Evolutionary conservation across 2,329 filamentous ascomycete genomes (phyloP).

Genomic region (Whalleya microplaca): DNA sequence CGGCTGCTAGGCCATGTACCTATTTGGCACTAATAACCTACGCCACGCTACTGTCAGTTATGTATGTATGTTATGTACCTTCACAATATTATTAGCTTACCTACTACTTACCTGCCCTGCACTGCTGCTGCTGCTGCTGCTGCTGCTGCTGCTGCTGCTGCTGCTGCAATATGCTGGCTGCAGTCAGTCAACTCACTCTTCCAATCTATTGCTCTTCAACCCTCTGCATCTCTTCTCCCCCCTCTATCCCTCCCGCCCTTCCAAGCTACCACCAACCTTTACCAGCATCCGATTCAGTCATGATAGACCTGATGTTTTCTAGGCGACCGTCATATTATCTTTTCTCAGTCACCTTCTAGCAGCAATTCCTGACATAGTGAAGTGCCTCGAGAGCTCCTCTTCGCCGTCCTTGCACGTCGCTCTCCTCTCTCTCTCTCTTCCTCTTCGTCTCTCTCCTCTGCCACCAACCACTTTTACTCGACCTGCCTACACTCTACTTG

Average conservation of each 20-base stretch:
- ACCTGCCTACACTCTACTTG: constrained; percentile 38
- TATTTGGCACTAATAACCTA: no score
- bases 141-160: no score
- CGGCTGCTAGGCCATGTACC: no score
- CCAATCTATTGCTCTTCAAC: constrained; percentile 24
- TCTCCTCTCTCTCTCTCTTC: constrained; percentile 32
- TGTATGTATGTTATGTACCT: no score
- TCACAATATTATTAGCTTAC: no score
- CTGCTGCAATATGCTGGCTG: no score
- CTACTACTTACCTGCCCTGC: no score
- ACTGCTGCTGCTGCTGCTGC: no score
- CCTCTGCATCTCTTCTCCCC: constrained; percentile 21
- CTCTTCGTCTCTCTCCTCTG: constrained; percentile 38
- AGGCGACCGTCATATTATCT: constrained; percentile 32
- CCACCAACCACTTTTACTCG: constrained; percentile 38
- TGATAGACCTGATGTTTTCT: constrained; percentile 27
- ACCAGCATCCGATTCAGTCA: constrained; percentile 29
- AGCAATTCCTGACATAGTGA: constrained; percentile 26
- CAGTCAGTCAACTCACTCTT: neutral
- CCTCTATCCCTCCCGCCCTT: constrained; percentile 14
- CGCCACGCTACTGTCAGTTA: no score
- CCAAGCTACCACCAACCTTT: constrained; percentile 20
- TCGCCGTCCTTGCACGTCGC: constrained; percentile 24
- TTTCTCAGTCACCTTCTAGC: constrained; percentile 38
- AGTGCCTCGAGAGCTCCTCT: constrained; percentile 36